phyloP scores from a whole-genome alignment of 768 basidiomycete species.

The Mycena rebaudengoi region DNA sequence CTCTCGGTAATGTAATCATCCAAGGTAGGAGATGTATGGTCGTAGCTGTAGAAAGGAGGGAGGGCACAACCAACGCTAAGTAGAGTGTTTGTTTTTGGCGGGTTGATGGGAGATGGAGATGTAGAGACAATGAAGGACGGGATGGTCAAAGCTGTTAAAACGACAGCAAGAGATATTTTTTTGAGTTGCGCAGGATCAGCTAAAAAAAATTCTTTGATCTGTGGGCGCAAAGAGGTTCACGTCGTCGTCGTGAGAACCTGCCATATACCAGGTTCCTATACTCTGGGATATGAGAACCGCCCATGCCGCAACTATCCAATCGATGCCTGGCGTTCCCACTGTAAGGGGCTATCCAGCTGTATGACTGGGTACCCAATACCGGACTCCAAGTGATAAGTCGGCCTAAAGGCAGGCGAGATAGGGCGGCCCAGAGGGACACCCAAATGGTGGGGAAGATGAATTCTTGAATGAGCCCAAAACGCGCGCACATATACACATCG shows the following conservation, averaged over 20 bases:
- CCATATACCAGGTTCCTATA: conserved; percentile 67
- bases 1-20: conserved; percentile 72
- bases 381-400: conserved; percentile 79
- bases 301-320: conserved; percentile 84
- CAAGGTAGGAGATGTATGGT: conserved; percentile 53
- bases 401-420: conserved; percentile 69
- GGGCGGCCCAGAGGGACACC: conserved; percentile 65
- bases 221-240: conserved; percentile 9
- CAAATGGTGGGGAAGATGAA: conserved; percentile 76
- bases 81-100: conserved; percentile 51
- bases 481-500: conserved; percentile 45
- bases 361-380: conserved; percentile 57
- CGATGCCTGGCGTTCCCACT: conserved; percentile 68
- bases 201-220: too few relatives aligned
- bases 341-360: conserved; percentile 69
- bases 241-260: conserved; percentile 30
- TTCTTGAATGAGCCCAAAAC: conserved; percentile 51
- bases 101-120: conserved; percentile 38
- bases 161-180: conserved; percentile 46
- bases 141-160: conserved; percentile 56
- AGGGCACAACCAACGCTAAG: conserved; percentile 74
- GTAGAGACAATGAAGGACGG: conserved; percentile 61
- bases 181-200: too few relatives aligned
- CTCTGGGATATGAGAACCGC: conserved; percentile 69
- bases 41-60: conserved; percentile 55